These are phyloP conservation scores for Lachnellula arida DNA, from an alignment of 2,329 filamentous ascomycete species.

Conservation along the genomic window DNA sequence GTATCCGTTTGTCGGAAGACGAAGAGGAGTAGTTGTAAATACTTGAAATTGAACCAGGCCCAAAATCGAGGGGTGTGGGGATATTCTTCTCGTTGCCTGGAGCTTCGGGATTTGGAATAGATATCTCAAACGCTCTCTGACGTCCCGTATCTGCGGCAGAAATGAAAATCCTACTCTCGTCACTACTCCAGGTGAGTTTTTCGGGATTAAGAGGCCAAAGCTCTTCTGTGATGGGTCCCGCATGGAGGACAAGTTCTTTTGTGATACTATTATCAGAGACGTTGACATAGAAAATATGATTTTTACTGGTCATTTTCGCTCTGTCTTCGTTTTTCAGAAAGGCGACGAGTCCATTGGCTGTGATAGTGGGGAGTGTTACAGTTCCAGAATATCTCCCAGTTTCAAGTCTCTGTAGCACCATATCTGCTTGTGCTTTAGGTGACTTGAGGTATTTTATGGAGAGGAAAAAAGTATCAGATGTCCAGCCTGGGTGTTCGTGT, in stretches of 20 bases:
- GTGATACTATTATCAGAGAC: not conserved
- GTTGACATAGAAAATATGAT: slow-evolving; percentile 62
- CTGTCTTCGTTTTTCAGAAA: not conserved
- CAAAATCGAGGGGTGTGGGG: not conserved
- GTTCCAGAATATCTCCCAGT: not conserved
- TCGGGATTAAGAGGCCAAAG: not conserved
- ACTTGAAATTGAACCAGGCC: not conserved
- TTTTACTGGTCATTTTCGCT: slow-evolving; percentile 5
- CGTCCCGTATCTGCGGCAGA: not conserved
- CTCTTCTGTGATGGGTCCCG: not conserved
- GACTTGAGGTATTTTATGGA: not conserved
- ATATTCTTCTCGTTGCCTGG: not conserved
- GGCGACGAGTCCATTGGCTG: not conserved
- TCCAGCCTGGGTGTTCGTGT: not conserved
- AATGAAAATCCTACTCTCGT: not conserved
- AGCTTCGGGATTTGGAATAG: not conserved
- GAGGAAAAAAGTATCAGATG: not conserved
- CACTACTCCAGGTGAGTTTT: not conserved
- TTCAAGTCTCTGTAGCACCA: not conserved
- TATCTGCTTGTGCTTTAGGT: not conserved
- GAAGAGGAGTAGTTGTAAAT: not conserved
- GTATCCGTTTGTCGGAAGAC: not conserved
- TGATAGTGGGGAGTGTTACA: not conserved
- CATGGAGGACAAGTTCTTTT: not conserved
- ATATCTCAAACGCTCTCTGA: not conserved